Conservation (phyloP, 208 protist genomes). For the Acanthamoeba sp. region DNA sequence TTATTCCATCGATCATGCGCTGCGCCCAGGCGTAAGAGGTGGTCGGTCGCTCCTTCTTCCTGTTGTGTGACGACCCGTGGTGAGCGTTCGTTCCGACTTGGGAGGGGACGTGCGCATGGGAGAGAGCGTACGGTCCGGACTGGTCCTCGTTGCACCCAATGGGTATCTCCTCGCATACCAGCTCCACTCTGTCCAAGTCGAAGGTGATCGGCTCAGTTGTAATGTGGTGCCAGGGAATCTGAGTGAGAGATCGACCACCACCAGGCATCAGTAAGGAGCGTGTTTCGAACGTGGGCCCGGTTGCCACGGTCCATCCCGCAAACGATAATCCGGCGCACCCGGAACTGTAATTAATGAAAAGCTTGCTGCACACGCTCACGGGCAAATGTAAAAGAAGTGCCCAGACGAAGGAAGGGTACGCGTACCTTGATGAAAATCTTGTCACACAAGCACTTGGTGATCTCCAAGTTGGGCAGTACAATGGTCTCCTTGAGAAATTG, state of each 20-base stretch:
- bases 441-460: conserved; percentile 42
- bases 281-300: not conserved
- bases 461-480: conserved; percentile 58
- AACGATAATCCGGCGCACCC: not conserved
- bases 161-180: conserved; percentile 22
- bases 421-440: conserved; percentile 45
- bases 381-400: not conserved
- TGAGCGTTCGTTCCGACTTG: not conserved
- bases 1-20: conserved; percentile 53
- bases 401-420: not conserved
- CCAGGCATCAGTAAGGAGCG: too few species aligned
- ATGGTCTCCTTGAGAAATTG: conserved; percentile 67
- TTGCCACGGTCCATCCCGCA: too few species aligned
- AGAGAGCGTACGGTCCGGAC: not conserved
- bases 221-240: conserved; percentile 61
- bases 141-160: not conserved
- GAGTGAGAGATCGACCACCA: not conserved
- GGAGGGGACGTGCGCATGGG: not conserved
- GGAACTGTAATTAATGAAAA: not conserved
- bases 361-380: not conserved
- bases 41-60: conserved; percentile 42
- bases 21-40: conserved; percentile 50
- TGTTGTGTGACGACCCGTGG: not conserved
- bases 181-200: conserved; percentile 34
- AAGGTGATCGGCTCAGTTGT: conserved; percentile 43